A percentile compares a stretch with the other conserved stretches of the same genome.
Evolutionary conservation across 306 rosid species (phyloP).

Genomic region (Canavalia gladiata): DNA sequence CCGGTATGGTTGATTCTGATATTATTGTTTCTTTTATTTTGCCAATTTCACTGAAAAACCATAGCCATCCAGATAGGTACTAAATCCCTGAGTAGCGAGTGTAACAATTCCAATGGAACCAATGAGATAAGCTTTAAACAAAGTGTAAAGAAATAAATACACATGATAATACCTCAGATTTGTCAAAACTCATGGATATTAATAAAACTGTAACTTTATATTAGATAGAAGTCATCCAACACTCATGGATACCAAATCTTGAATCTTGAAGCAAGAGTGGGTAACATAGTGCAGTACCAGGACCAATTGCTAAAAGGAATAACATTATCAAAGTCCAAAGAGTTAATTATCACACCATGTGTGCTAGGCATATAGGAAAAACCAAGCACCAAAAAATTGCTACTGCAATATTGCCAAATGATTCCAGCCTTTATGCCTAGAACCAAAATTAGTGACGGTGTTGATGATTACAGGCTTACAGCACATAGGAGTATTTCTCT

Average conservation of each 20-base stretch:
- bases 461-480: not conserved
- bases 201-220: not conserved
- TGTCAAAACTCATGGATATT: not conserved
- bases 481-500: not conserved
- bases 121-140: not conserved
- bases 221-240: not conserved
- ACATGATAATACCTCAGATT: not conserved
- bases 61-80: not conserved
- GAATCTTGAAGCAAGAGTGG: too few relatives aligned
- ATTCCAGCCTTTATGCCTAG: not conserved
- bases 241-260: not conserved
- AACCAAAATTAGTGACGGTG: not conserved
- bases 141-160: not conserved
- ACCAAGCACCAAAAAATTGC: not conserved
- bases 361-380: not conserved
- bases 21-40: not conserved
- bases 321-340: not conserved
- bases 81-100: not conserved
- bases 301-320: not conserved
- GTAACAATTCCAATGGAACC: conserved; percentile 4
- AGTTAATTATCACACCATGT: not conserved
- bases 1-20: not conserved
- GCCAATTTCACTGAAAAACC: not conserved
- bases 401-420: not conserved
- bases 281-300: too few relatives aligned